phyloP scores from a whole-genome alignment of 1,139 yeast genomes.

The Diutina scorzettiae region DNA sequence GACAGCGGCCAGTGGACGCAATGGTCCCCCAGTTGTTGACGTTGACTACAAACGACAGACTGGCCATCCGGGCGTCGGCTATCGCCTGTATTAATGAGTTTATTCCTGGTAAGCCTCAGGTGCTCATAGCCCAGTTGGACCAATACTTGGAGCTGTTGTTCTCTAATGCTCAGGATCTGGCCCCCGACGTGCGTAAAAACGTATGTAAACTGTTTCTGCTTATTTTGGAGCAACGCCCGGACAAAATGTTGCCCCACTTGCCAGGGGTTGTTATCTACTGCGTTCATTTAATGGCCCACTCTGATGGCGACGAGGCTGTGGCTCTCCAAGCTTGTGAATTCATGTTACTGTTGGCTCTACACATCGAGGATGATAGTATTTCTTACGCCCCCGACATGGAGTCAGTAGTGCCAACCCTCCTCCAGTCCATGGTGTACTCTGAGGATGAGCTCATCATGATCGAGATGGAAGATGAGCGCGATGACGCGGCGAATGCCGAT shows the following conservation, averaged over 20 bases:
- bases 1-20: conserved; percentile 55
- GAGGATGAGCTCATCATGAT: conserved; percentile 67
- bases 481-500: conserved; percentile 59
- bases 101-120: conserved; percentile 55
- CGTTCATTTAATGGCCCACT: conserved; percentile 55
- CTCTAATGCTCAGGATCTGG: conserved; percentile 45
- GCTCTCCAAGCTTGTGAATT: conserved; percentile 93
- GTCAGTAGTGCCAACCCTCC: conserved; percentile 58
- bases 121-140: conserved; percentile 55
- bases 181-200: conserved; percentile 53
- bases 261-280: conserved; percentile 79
- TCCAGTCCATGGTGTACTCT: conserved; percentile 78
- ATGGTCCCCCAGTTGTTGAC: conserved; percentile 46
- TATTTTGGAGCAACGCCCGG: conserved; percentile 69
- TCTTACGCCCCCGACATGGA: conserved; percentile 46
- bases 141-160: conserved; percentile 50
- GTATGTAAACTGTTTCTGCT: conserved; percentile 72
- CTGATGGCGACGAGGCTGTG: conserved; percentile 52
- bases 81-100: conserved; percentile 71
- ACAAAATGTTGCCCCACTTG: conserved; percentile 66
- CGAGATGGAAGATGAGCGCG: conserved; percentile 60
- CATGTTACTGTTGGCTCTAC: conserved; percentile 53
- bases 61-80: conserved; percentile 46
- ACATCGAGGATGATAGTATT: conserved; percentile 33
- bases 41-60: conserved; percentile 30